These are phyloP conservation scores for Aureobasidium sp. DNA, from an alignment of 2,329 filamentous ascomycete species.

Conservation along the genomic window DNA sequence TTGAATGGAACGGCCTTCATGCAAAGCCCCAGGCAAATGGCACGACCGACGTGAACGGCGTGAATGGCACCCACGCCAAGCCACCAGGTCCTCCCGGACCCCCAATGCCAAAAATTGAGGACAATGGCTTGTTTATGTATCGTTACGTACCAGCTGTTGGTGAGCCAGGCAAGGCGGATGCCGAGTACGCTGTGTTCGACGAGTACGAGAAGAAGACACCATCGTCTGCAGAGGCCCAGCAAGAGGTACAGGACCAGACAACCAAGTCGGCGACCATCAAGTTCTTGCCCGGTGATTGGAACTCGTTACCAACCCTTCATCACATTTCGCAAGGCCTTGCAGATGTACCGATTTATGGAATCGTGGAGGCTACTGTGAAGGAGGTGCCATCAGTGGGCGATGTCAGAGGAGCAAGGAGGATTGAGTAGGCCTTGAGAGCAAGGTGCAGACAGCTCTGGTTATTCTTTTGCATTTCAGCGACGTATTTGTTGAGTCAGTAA, in stretches of 20 bases:
- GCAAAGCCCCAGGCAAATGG: conserved; percentile 3
- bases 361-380: conserved; percentile 50
- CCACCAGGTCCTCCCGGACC: neutral
- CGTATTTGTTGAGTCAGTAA: neutral
- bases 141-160: conserved; percentile 53
- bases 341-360: conserved; percentile 50
- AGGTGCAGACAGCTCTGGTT: neutral
- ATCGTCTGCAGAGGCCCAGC: conserved; percentile 24
- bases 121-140: conserved; percentile 48
- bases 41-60: conserved; percentile 8
- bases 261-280: conserved; percentile 39
- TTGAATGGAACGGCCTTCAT: conserved; percentile 25
- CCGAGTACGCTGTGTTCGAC: conserved; percentile 45
- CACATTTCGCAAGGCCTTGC: conserved; percentile 47
- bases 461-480: neutral
- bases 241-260: conserved; percentile 15
- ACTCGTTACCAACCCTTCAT: conserved; percentile 53
- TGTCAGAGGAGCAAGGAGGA: conserved; percentile 31
- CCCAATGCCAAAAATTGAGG: conserved; percentile 22
- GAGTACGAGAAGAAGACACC: conserved; percentile 28
- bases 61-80: neutral
- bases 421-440: conserved; percentile 17
- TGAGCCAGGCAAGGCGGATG: conserved; percentile 44
- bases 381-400: conserved; percentile 49
- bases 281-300: conserved; percentile 46